Percentiles rank a stretch among this genome's conserved stretches.
phyloP scores from a whole-genome alignment of 768 basidiomycete species.

The Chalciporus pseudorubinellus region DNA sequence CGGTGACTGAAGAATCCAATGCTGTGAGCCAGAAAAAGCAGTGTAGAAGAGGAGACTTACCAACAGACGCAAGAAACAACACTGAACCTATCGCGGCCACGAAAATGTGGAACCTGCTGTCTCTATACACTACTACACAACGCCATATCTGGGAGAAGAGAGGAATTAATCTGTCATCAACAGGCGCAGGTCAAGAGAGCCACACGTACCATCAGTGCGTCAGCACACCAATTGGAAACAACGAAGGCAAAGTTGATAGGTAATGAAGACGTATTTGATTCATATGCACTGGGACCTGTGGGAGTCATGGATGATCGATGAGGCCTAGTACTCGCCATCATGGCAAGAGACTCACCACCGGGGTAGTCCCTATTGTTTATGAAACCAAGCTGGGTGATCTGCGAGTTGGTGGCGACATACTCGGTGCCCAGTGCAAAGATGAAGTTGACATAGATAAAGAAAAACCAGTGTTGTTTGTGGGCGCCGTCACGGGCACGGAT shows the following conservation, averaged over 20 bases:
- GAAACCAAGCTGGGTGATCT: slow-evolving; percentile 31
- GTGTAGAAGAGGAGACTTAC: slow-evolving; percentile 5
- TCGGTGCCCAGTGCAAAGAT: slow-evolving; percentile 29
- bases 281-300: slow-evolving; percentile 26
- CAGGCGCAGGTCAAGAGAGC: background rate
- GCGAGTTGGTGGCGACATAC: slow-evolving; percentile 22
- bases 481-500: slow-evolving; percentile 10
- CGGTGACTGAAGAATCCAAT: slow-evolving; percentile 18
- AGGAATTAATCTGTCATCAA: background rate
- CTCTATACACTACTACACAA: slow-evolving; percentile 31
- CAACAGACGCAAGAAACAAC: slow-evolving; percentile 26
- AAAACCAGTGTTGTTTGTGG: slow-evolving; percentile 24
- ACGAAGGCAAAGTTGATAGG: slow-evolving; percentile 32
- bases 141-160: slow-evolving; percentile 26
- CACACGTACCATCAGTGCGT: slow-evolving; percentile 32
- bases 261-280: slow-evolving; percentile 22
- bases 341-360: slow-evolving; percentile 19
- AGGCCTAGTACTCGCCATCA: background rate
- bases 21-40: background rate
- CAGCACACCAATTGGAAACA: slow-evolving; percentile 31
- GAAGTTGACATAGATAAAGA: slow-evolving; percentile 29
- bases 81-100: slow-evolving; percentile 17
- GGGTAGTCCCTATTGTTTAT: slow-evolving; percentile 32
- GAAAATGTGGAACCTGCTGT: slow-evolving; percentile 19
- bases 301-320: background rate